Evolutionary conservation across 768 basidiomycete genomes (phyloP).

Genomic region (Mycena latifolia): DNA sequence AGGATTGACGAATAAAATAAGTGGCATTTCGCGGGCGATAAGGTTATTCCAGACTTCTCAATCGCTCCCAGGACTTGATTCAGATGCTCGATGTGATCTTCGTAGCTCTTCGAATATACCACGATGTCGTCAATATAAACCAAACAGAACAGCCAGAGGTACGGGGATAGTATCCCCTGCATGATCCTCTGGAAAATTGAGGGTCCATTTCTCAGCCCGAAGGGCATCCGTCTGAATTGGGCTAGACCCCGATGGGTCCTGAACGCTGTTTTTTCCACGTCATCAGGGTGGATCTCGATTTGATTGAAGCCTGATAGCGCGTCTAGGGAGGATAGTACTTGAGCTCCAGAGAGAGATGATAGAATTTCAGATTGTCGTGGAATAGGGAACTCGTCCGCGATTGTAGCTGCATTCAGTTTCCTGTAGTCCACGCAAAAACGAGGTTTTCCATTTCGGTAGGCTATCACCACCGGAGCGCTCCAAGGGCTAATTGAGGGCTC

Average conservation of each 20-base stretch:
- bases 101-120: not conserved
- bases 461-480: constrained; percentile 15
- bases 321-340: no score
- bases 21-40: constrained; percentile 13
- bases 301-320: no score
- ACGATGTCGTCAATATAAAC: constrained; percentile 17
- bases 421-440: constrained; percentile 8
- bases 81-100: constrained; percentile 3
- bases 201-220: no score
- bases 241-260: no score
- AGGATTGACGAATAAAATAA: constrained; percentile 7
- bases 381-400: constrained; percentile 9
- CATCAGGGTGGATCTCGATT: no score
- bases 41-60: constrained; percentile 14
- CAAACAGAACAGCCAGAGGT: constrained; percentile 7
- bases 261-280: no score
- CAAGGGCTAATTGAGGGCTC: constrained; percentile 13
- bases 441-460: constrained; percentile 8
- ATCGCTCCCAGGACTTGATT: constrained; percentile 36
- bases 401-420: constrained; percentile 2
- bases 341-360: no score
- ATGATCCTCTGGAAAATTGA: constrained; percentile 6
- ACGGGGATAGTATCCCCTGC: constrained; percentile 6
- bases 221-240: no score
- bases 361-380: not conserved